phyloP scores from a whole-genome alignment of 2,329 filamentous ascomycete genomes.

The Penicillium sp. region DNA sequence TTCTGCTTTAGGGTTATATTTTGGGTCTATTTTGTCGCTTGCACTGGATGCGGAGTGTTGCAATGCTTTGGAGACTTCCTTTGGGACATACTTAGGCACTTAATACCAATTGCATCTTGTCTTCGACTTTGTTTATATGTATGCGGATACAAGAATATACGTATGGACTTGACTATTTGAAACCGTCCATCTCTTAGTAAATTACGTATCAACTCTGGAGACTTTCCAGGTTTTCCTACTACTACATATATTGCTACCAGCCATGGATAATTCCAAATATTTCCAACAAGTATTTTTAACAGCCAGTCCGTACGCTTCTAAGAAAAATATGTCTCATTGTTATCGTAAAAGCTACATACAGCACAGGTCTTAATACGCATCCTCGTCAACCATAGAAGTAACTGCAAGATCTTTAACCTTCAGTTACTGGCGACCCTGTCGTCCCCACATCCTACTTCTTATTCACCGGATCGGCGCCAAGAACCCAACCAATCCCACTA shows the following conservation, averaged over 20 bases:
- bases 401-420: background rate
- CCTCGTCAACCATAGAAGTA: background rate
- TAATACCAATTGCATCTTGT: constrained; percentile 16
- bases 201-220: background rate
- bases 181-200: background rate
- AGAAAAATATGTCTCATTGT: background rate
- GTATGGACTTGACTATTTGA: background rate
- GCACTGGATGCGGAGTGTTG: constrained; percentile 10
- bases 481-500: constrained; percentile 62
- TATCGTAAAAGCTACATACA: constrained; percentile 1
- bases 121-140: background rate
- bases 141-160: background rate
- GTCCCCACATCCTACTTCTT: constrained; percentile 13
- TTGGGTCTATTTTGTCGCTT: constrained; percentile 2
- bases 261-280: background rate
- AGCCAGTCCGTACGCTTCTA: background rate
- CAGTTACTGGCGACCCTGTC: background rate
- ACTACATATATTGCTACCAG: background rate
- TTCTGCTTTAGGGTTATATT: constrained; percentile 5
- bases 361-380: background rate
- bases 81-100: constrained; percentile 15
- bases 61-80: constrained; percentile 14
- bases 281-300: too few relatives aligned
- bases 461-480: constrained; percentile 52
- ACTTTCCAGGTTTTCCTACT: background rate